phyloP scores from a whole-genome alignment of 352 stramenopile genomes.

The Globisporangium uncinulatum region DNA sequence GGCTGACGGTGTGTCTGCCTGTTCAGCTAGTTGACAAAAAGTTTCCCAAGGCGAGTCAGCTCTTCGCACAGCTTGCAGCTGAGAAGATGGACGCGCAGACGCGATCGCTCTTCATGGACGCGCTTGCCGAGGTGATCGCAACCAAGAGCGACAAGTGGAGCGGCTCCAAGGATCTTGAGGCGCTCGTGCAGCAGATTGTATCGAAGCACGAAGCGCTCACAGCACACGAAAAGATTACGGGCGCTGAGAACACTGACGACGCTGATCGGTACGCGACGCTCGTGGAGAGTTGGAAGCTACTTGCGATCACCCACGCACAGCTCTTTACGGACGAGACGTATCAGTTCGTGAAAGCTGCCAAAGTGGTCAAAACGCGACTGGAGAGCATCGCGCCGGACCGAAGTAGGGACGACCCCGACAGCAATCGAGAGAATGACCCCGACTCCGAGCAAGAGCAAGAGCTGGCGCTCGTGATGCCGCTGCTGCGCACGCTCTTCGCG shows the following conservation, averaged over 20 bases:
- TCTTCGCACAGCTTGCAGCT: constrained; percentile 45
- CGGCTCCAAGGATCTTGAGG: constrained; percentile 47
- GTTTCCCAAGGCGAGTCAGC: constrained; percentile 54
- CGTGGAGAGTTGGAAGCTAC: constrained; percentile 43
- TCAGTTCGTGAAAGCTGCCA: constrained; percentile 65
- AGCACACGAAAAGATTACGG: constrained; percentile 17
- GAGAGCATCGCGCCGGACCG: constrained; percentile 15
- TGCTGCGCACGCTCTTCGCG: constrained; percentile 52
- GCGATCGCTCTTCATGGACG: neutral
- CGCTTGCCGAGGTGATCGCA: constrained; percentile 35
- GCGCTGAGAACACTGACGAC: constrained; percentile 2
- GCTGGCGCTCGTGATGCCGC: constrained; percentile 45
- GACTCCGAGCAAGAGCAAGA: constrained; percentile 1
- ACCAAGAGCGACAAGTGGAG: constrained; percentile 36
- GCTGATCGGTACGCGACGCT: constrained; percentile 5
- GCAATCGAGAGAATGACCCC: neutral
- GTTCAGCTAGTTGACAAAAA: constrained; percentile 64
- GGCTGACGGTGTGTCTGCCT: too few species aligned
- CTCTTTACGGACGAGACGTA: constrained; percentile 83
- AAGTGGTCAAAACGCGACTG: constrained; percentile 48
- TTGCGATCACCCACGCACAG: constrained; percentile 52
- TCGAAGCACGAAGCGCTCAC: constrained; percentile 28
- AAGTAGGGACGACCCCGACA: neutral
- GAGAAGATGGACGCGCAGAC: constrained; percentile 34
- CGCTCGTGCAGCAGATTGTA: constrained; percentile 36